Base-by-base conservation (phyloP, 768 basidiomycete species). In the Fomitopsis serialis region DNA sequence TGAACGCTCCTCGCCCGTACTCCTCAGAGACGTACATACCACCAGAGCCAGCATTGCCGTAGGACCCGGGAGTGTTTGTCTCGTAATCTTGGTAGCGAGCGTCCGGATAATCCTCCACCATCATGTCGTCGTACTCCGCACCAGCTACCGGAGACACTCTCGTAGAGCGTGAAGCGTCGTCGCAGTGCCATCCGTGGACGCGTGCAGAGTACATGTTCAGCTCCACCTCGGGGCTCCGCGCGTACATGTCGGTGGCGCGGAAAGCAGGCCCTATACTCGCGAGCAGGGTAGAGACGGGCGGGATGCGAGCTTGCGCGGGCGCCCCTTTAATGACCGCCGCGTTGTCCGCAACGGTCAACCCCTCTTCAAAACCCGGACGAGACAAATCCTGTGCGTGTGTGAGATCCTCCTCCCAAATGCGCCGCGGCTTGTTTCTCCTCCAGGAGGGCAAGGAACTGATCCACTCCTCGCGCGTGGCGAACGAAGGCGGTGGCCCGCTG, bases 251-350 rank as follows among this genome's bases (percentile, higher is more conserved):
- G 42, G 22, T 47, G 22, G 48, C 23, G 27, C 50, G 36, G 23
- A 48, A 50, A 36, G 53, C 50, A 42, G 22, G 48, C 42, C 54
- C 61, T 21, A 52, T 51, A 35, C 48, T 54, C 42, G 54, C 56
- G 42, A 61, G 52, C 46, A 68, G 63, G 34, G 66, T 63, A 23
- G 59, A 75, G 60, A 70, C 71, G 87, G 88, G 88, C 85, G 87
- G 85, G 84, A 84, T 78, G 76, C 84, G 84, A 82, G 85, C 84
- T 80, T 89, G 77, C 80, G 84, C 85, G 84, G 73, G 84, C 70
- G 78, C 66, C 82, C 87, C 87, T 87, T 89, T 89, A 87, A 87
- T 88, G 74, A 81, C 84, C 65, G 78, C 68, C 74, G 84, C 85
- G 87, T 87, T 80, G 68, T 68, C 82, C 84, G 87, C 84, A 73